A percentile compares a stretch with the other conserved stretches of the same genome.
These are phyloP conservation scores for Pleurotus cornucopiae DNA, from an alignment of 768 basidiomycete genomes.

Conservation along the genomic window DNA sequence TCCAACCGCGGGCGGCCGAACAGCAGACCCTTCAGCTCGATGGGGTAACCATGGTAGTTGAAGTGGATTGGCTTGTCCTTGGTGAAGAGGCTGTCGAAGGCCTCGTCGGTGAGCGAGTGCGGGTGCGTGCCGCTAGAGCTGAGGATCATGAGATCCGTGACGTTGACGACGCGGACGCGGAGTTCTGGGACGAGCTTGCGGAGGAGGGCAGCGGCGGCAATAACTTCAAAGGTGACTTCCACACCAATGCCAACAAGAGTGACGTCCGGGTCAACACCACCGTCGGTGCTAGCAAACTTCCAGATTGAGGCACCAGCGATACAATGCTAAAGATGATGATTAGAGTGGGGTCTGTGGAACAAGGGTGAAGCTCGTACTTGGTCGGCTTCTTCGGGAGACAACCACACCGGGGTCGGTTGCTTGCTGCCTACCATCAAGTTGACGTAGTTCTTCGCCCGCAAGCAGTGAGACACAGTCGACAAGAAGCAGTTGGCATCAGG, in stretches of 20 bases:
- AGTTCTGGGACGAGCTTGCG: constrained; percentile 65
- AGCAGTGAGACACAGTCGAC: constrained; percentile 78
- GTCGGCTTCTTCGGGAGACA: constrained; percentile 72
- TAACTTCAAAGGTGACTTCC: constrained; percentile 85
- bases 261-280: constrained; percentile 68
- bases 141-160: constrained; percentile 87
- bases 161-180: constrained; percentile 83
- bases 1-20: constrained; percentile 49
- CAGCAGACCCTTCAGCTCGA: constrained; percentile 64
- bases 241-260: constrained; percentile 86
- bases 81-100: constrained; percentile 73
- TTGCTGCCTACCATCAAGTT: constrained; percentile 90
- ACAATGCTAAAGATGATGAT: constrained; percentile 53
- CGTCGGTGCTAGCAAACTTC: constrained; percentile 76
- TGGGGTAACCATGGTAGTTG: constrained; percentile 83
- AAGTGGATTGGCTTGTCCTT: constrained; percentile 63
- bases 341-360: constrained; percentile 7
- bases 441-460: constrained; percentile 80
- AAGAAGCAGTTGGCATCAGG: constrained; percentile 90
- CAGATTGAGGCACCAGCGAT: constrained; percentile 84
- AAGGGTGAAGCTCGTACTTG: constrained; percentile 30
- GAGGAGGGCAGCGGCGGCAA: constrained; percentile 79
- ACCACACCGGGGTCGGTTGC: constrained; percentile 76
- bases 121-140: constrained; percentile 68
- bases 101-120: constrained; percentile 58